A percentile compares a stretch with the other conserved stretches of the same genome.
phyloP scores from a whole-genome alignment of 345 rosid species.

The Pelargonium nanum region DNA sequence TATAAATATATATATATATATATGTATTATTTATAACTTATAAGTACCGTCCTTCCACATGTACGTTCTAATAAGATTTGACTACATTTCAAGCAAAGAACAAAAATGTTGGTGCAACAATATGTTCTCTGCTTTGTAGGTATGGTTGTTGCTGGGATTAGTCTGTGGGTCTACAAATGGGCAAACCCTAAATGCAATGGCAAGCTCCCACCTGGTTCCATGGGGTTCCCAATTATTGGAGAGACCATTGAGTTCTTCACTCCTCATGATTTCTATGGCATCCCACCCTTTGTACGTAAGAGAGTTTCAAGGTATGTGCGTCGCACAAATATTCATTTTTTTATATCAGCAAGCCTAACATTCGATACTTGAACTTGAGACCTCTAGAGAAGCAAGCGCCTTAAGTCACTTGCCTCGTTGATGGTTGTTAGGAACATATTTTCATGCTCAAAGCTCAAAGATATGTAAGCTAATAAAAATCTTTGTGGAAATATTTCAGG shows the following conservation, averaged over 20 bases:
- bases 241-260: conserved; percentile 69
- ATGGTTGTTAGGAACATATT: not conserved
- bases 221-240: conserved; percentile 82
- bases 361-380: no score
- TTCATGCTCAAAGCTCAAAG: no score
- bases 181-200: conserved; percentile 77
- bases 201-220: conserved; percentile 87
- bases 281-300: conserved; percentile 12
- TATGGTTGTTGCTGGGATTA: conserved; percentile 34
- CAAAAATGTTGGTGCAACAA: not conserved
- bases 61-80: no score
- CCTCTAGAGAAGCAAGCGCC: no score
- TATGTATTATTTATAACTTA: no score
- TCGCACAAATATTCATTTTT: not conserved
- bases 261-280: conserved; percentile 4
- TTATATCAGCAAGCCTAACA: no score
- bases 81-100: no score
- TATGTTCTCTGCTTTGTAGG: conserved; percentile 39
- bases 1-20: no score
- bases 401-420: no score
- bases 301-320: conserved; percentile 10
- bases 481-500: conserved; percentile 10
- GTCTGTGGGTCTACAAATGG: conserved; percentile 58
- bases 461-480: no score
- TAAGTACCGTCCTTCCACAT: no score